A percentile compares a stretch with the other conserved stretches of the same genome.
phyloP scores from a whole-genome alignment of 805 yeast genomes.

The Candida nitratophila region DNA sequence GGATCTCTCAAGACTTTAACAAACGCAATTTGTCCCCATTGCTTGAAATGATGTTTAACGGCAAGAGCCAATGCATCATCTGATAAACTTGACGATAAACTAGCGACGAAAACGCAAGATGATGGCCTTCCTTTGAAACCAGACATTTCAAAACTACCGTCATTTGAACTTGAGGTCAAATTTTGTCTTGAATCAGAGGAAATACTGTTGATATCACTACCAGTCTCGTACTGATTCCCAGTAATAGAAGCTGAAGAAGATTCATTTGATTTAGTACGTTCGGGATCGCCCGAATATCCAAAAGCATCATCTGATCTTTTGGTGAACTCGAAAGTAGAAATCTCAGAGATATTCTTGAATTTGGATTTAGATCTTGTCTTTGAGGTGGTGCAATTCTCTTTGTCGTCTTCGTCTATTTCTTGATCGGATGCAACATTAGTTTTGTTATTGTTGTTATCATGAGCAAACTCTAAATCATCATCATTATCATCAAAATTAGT shows the following conservation, averaged over 20 bases:
- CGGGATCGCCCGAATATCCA: no score
- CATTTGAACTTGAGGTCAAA: constrained; percentile 8
- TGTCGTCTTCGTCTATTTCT: neutral
- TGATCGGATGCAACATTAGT: neutral
- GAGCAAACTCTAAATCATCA: neutral
- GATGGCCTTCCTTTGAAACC: constrained; percentile 58
- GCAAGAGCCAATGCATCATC: constrained; percentile 70
- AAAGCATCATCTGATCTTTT: no score
- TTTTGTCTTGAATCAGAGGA: constrained; percentile 11
- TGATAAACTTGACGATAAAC: constrained; percentile 54
- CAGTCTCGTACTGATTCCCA: neutral
- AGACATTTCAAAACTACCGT: constrained; percentile 9
- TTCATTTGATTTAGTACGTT: no score
- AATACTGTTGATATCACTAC: constrained; percentile 2
- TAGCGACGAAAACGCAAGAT: constrained; percentile 86
- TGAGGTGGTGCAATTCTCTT: no score
- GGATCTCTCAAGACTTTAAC: constrained; percentile 83
- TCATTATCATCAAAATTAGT: neutral
- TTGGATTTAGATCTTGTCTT: no score
- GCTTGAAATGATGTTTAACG: constrained; percentile 58
- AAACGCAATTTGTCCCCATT: constrained; percentile 64
- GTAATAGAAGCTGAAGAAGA: neutral
- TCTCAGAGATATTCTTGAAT: no score
- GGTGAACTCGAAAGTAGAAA: no score
- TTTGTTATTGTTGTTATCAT: neutral